Conservation (phyloP, 208 protist species). For the Trypanosoma rangeli region DNA sequence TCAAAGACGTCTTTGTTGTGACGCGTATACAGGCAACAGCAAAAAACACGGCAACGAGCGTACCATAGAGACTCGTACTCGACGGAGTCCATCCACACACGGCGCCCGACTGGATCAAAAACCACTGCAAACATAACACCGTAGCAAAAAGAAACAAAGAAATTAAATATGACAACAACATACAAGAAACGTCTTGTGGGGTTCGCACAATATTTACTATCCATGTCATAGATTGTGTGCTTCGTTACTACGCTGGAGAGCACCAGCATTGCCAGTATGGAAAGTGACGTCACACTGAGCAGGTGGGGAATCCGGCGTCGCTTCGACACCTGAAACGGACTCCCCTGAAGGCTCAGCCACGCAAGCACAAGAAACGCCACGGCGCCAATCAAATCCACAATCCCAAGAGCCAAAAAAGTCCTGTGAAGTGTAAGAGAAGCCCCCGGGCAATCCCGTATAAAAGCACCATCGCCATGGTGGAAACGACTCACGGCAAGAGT, state of each 20-base stretch:
- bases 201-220: slow-evolving; percentile 24
- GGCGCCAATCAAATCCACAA: slow-evolving; percentile 34
- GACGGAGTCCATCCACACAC: slow-evolving; percentile 33
- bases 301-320: slow-evolving; percentile 47
- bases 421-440: slow-evolving; percentile 13
- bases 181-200: slow-evolving; percentile 35
- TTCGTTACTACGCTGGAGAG: slow-evolving; percentile 35
- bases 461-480: neutral
- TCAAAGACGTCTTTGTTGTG: slow-evolving; percentile 51
- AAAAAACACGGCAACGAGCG: slow-evolving; percentile 58
- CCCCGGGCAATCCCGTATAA: slow-evolving; percentile 28
- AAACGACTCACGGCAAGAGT: slow-evolving; percentile 23
- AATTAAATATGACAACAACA: slow-evolving; percentile 36
- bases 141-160: slow-evolving; percentile 35
- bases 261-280: slow-evolving; percentile 31
- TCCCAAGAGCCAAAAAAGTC: slow-evolving; percentile 37
- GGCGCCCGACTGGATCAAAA: slow-evolving; percentile 57
- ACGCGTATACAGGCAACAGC: slow-evolving; percentile 29
- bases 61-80: slow-evolving; percentile 75
- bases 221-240: slow-evolving; percentile 41
- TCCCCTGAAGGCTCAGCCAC: slow-evolving; percentile 51
- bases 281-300: slow-evolving; percentile 49
- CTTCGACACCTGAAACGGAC: slow-evolving; percentile 71
- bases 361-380: slow-evolving; percentile 42
- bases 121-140: slow-evolving; percentile 38